Percentiles rank a stretch among this genome's conserved stretches.
These are phyloP conservation scores for Cryptosporidium meleagridis DNA, from an alignment of 169 alveolate genomes.

Conservation along the genomic window DNA sequence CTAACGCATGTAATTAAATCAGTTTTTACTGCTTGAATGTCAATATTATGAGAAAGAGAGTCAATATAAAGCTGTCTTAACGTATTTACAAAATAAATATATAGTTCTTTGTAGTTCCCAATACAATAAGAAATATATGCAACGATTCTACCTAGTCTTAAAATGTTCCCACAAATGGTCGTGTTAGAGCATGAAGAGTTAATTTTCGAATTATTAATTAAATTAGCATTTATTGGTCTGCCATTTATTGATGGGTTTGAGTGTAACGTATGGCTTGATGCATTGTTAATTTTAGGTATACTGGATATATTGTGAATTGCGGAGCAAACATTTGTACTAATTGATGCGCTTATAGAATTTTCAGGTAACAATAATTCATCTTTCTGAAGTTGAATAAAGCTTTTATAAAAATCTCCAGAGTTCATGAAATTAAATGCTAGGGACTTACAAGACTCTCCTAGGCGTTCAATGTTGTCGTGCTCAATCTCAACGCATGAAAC, in stretches of 20 bases:
- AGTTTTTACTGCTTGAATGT: background rate
- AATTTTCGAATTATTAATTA: background rate
- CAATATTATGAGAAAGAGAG: constrained; percentile 43
- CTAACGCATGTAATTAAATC: background rate
- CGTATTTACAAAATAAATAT: constrained; percentile 37
- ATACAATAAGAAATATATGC: constrained; percentile 71
- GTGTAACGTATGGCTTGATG: background rate
- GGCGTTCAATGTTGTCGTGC: constrained; percentile 38
- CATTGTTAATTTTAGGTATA: background rate
- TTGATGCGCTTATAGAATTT: background rate
- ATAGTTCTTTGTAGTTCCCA: constrained; percentile 50
- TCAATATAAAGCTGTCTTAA: constrained; percentile 43
- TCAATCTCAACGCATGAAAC: constrained; percentile 59
- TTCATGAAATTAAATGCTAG: constrained; percentile 52
- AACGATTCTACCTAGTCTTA: constrained; percentile 42
- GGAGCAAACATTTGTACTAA: background rate
- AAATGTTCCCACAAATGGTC: constrained; percentile 54
- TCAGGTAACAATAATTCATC: background rate
- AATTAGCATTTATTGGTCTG: background rate
- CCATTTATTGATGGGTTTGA: background rate
- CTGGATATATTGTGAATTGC: background rate
- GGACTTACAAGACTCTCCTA: constrained; percentile 63
- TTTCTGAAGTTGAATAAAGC: constrained; percentile 49
- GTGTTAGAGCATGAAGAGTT: background rate
- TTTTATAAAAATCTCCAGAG: constrained; percentile 30